Percentiles rank a stretch among this genome's conserved stretches.
Conservation (phyloP, 768 basidiomycete genomes). For the Crucibulum laeve region DNA sequence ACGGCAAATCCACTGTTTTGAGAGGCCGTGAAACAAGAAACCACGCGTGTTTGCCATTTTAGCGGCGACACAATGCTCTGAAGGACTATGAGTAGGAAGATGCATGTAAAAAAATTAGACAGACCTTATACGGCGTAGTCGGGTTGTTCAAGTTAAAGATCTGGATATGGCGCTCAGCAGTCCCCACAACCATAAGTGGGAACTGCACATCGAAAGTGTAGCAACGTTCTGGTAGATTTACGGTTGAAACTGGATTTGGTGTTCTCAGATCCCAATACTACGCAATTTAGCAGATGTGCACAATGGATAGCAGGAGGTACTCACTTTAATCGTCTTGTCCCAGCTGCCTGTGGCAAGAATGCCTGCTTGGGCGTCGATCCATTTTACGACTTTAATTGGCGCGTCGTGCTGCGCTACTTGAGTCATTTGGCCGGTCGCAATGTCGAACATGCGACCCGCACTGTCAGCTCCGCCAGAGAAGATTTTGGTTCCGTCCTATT, state of each 20-base stretch:
- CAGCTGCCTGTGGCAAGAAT: slow-evolving; percentile 92
- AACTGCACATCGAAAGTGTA: slow-evolving; percentile 83
- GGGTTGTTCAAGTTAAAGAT: slow-evolving; percentile 87
- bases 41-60: slow-evolving; percentile 90
- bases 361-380: slow-evolving; percentile 72
- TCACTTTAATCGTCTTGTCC: slow-evolving; percentile 95
- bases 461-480: slow-evolving; percentile 95
- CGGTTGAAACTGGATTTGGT: slow-evolving; percentile 69
- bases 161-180: slow-evolving; percentile 88
- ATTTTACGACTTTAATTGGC: slow-evolving; percentile 78
- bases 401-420: slow-evolving; percentile 92
- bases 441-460: slow-evolving; percentile 90
- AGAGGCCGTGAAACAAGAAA: slow-evolving; percentile 76
- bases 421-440: slow-evolving; percentile 71
- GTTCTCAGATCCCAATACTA: slow-evolving; percentile 93
- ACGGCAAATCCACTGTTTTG: slow-evolving; percentile 70
- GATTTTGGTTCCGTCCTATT: slow-evolving; percentile 83
- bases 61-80: slow-evolving; percentile 82
- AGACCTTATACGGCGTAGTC: slow-evolving; percentile 70
- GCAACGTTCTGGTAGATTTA: slow-evolving; percentile 85
- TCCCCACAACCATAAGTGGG: slow-evolving; percentile 87
- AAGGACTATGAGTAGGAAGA: slow-evolving; percentile 1
- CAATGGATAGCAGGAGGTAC: slow-evolving; percentile 10
- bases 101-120: slow-evolving; percentile 8
- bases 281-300: neutral